phyloP scores from a whole-genome alignment of 495 filamentous ascomycete genomes.

The Neurospora sp. region DNA sequence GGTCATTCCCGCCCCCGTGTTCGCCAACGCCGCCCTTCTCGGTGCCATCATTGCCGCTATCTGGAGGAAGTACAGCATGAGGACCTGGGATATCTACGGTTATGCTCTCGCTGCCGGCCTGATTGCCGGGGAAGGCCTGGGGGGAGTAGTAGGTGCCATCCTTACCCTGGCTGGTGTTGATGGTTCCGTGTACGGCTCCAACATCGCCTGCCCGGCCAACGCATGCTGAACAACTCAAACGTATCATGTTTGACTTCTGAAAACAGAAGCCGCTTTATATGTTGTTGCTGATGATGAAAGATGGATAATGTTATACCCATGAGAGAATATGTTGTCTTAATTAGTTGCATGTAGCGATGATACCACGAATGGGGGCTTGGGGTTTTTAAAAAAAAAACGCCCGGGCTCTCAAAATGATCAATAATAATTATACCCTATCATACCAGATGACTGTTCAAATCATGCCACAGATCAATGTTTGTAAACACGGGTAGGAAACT shows the following conservation, averaged over 20 bases:
- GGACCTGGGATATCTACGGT: slow-evolving; percentile 50
- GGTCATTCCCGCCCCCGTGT: slow-evolving; percentile 36
- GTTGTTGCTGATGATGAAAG: too few relatives aligned
- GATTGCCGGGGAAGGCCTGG: slow-evolving; percentile 59
- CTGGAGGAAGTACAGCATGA: slow-evolving; percentile 48
- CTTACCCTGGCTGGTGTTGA: slow-evolving; percentile 44
- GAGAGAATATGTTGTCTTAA: too few relatives aligned
- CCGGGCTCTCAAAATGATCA: too few relatives aligned
- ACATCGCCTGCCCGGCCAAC: slow-evolving; percentile 36
- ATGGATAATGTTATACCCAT: too few relatives aligned
- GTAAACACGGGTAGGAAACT: too few relatives aligned
- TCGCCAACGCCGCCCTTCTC: slow-evolving; percentile 43
- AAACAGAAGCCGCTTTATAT: too few relatives aligned
- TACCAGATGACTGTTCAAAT: too few relatives aligned
- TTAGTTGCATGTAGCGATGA: too few relatives aligned
- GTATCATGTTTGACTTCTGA: background rate
- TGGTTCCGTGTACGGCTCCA: slow-evolving; percentile 34
- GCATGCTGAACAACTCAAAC: slow-evolving; percentile 10
- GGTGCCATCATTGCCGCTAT: slow-evolving; percentile 45
- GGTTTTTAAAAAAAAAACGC: too few relatives aligned
- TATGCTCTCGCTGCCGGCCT: slow-evolving; percentile 57
- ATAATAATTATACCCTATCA: too few relatives aligned
- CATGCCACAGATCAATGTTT: too few relatives aligned
- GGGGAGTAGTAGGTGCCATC: slow-evolving; percentile 49
- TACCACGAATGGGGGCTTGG: too few relatives aligned